Evolutionary conservation across 2,329 filamentous ascomycete species (phyloP).

Genomic region (Ceratocystis eucalypticola): DNA sequence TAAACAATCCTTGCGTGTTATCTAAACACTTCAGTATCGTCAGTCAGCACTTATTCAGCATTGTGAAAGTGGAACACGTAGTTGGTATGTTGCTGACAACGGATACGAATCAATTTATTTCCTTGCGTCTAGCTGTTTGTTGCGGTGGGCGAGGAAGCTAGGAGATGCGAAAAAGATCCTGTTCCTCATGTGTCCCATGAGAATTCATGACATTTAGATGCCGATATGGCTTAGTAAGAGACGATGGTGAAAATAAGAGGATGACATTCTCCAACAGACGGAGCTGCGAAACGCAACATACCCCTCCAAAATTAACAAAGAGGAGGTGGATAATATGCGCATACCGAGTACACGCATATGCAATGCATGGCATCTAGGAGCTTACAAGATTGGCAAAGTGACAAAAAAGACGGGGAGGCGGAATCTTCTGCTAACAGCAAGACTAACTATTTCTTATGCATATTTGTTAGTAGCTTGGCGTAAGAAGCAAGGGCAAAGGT

Average conservation of each 20-base stretch:
- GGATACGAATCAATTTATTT: background rate
- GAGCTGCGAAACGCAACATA: background rate
- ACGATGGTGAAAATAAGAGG: background rate
- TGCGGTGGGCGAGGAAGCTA: background rate
- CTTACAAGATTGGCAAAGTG: background rate
- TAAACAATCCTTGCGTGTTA: background rate
- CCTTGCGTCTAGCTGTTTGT: no score
- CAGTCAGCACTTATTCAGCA: slow-evolving; percentile 19
- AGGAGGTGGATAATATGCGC: background rate
- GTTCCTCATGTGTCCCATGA: background rate
- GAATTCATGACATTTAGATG: background rate
- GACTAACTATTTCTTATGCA: background rate
- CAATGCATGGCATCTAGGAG: background rate
- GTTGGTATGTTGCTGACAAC: background rate
- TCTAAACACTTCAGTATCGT: background rate
- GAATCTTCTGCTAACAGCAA: background rate
- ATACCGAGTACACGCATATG: no score
- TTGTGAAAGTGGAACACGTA: background rate
- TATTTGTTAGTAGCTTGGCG: background rate
- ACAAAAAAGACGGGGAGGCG: background rate
- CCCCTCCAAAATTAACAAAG: background rate
- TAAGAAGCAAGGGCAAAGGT: background rate
- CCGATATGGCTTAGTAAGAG: background rate
- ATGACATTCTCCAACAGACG: background rate
- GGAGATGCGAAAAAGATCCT: background rate